A percentile compares a stretch with the other conserved stretches of the same genome.
Evolutionary conservation across 345 rosid species (phyloP).

Genomic region (Linum tenue): DNA sequence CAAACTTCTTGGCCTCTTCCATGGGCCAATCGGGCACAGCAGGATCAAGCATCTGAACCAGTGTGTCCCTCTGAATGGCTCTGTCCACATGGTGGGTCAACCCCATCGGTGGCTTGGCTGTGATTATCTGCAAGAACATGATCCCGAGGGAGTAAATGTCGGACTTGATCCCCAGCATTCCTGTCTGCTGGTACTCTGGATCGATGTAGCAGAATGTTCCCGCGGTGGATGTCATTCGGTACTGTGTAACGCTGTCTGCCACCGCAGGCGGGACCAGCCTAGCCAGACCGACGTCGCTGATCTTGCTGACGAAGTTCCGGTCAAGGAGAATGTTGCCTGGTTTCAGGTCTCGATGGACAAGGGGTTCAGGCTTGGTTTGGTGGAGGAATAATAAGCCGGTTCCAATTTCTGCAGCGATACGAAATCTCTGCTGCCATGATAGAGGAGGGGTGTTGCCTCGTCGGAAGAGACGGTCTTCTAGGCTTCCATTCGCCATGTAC

Average conservation of each 20-base stretch:
- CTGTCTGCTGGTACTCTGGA: conserved; percentile 90
- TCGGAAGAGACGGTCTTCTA: conserved; percentile 68
- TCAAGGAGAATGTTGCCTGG: conserved; percentile 82
- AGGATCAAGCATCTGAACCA: conserved; percentile 55
- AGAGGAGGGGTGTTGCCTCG: conserved; percentile 52
- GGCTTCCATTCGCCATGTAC: conserved; percentile 82
- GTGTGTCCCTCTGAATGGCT: conserved; percentile 51
- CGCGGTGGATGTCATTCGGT: conserved; percentile 77
- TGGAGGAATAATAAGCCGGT: conserved; percentile 71
- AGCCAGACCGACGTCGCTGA: conserved; percentile 82
- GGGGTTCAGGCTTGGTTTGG: conserved; percentile 86
- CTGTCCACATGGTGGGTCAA: conserved; percentile 56
- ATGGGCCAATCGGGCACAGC: conserved; percentile 64
- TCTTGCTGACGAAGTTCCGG: conserved; percentile 79
- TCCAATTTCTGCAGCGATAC: conserved; percentile 75
- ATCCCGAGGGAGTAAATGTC: conserved; percentile 78
- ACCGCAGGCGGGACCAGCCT: conserved; percentile 82
- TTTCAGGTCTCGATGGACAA: conserved; percentile 81
- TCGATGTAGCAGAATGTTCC: conserved; percentile 92
- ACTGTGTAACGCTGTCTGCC: conserved; percentile 69
- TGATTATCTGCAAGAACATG: conserved; percentile 61
- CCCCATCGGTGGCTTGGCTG: conserved; percentile 75
- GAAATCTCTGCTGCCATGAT: conserved; percentile 77
- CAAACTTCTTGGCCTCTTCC: conserved; percentile 57
- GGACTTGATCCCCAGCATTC: conserved; percentile 78